These are phyloP conservation scores for Gnomoniopsis sp. DNA, from an alignment of 2,329 filamentous ascomycete species.

Conservation along the genomic window DNA sequence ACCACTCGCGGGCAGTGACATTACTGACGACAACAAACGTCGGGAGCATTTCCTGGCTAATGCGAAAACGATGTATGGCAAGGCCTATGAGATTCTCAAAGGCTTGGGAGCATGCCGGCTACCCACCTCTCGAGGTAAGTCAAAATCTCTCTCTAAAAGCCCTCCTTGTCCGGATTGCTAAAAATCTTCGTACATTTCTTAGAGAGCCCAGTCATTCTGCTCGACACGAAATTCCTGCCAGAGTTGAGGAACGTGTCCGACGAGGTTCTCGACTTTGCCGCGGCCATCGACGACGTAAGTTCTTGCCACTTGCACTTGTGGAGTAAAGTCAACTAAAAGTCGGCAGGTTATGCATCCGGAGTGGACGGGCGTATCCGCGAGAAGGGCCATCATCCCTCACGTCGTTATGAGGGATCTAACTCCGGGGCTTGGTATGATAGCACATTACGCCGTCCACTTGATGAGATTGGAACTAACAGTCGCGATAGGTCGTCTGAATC, in stretches of 20 bases:
- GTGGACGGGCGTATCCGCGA: constrained; percentile 8
- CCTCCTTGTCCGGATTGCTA: neutral
- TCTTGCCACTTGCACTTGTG: too few species aligned
- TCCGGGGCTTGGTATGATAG: constrained; percentile 11
- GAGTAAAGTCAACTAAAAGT: neutral
- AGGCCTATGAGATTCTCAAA: constrained; percentile 27
- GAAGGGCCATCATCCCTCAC: constrained; percentile 12
- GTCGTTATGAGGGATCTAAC: constrained; percentile 12
- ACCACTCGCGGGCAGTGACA: constrained; percentile 23
- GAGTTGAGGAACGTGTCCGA: constrained; percentile 16
- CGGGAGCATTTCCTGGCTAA: constrained; percentile 23
- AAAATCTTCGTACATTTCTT: neutral
- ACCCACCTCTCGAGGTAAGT: constrained; percentile 6
- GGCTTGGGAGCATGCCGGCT: constrained; percentile 10
- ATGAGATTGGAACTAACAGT: neutral
- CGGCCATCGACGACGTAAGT: constrained; percentile 9
- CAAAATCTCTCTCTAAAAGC: too few species aligned
- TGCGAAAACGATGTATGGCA: constrained; percentile 24
- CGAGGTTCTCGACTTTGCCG: constrained; percentile 9
- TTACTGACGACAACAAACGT: constrained; percentile 25
- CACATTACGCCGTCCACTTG: neutral
- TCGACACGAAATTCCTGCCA: constrained; percentile 5
- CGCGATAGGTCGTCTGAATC: constrained; percentile 31
- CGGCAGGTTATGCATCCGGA: constrained; percentile 12
- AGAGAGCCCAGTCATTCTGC: constrained; percentile 8